Evolutionary conservation across 306 rosid species (phyloP).

Genomic region (Ceratonia siliqua): DNA sequence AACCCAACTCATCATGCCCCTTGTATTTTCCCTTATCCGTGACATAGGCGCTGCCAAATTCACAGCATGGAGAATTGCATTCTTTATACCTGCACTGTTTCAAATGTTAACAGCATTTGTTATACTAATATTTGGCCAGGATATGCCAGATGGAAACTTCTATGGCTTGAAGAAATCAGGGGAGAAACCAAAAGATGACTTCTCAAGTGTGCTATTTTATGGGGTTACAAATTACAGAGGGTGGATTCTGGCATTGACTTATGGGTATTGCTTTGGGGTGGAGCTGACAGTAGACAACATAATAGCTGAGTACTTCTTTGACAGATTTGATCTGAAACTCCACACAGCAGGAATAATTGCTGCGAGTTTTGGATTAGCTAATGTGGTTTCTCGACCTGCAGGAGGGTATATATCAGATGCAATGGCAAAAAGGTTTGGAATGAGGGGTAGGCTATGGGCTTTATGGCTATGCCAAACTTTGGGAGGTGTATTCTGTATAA

Average conservation of each 20-base stretch:
- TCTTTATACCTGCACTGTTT: conserved; percentile 70
- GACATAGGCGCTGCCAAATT: conserved; percentile 58
- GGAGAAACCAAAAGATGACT: conserved; percentile 59
- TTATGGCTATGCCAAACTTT: conserved; percentile 67
- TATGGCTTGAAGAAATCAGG: conserved; percentile 55
- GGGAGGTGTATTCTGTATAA: conserved; percentile 71
- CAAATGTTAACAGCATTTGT: conserved; percentile 69
- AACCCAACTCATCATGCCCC: conserved; percentile 87
- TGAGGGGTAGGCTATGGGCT: conserved; percentile 89
- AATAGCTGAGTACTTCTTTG: conserved; percentile 80
- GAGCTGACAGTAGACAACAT: conserved; percentile 79
- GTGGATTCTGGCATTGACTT: conserved; percentile 80
- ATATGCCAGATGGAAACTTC: conserved; percentile 79
- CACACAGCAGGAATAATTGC: conserved; percentile 78
- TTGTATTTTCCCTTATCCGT: conserved; percentile 57
- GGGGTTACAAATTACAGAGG: conserved; percentile 77
- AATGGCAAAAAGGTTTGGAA: conserved; percentile 64
- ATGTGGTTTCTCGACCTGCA: conserved; percentile 65
- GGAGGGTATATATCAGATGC: conserved; percentile 74
- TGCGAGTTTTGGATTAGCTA: conserved; percentile 81
- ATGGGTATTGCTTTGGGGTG: conserved; percentile 89
- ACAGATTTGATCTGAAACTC: conserved; percentile 67
- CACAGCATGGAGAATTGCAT: conserved; percentile 86
- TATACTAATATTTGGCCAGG: conserved; percentile 61
- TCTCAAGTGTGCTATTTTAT: conserved; percentile 49